Conservation (phyloP, 2,329 filamentous ascomycete species). For the Fusarium temperatum region DNA sequence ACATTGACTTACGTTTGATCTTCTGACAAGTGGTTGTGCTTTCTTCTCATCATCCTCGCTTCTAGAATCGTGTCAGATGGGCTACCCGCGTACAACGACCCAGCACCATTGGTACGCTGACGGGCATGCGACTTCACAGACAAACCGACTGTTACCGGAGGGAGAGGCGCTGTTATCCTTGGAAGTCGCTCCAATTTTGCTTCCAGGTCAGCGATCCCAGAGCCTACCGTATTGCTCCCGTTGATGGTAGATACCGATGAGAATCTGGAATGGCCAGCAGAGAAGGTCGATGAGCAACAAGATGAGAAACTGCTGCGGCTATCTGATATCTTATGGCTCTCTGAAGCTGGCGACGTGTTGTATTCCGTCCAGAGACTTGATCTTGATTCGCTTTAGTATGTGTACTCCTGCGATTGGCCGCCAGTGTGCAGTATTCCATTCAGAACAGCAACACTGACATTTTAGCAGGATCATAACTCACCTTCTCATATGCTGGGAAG, state of each 20-base stretch:
- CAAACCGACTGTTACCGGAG: slow-evolving; percentile 11
- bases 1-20: slow-evolving; percentile 33
- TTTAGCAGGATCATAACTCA: slow-evolving; percentile 2
- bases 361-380: slow-evolving; percentile 39
- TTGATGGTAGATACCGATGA: slow-evolving; percentile 64
- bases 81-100: slow-evolving; percentile 2
- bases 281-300: slow-evolving; percentile 57
- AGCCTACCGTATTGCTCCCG: slow-evolving; percentile 49
- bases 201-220: slow-evolving; percentile 52
- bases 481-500: slow-evolving; percentile 35
- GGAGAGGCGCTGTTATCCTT: slow-evolving; percentile 26
- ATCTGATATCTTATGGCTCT: slow-evolving; percentile 52
- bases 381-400: slow-evolving; percentile 25
- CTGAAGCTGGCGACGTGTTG: slow-evolving; percentile 2
- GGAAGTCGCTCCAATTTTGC: slow-evolving; percentile 45
- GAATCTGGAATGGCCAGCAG: slow-evolving; percentile 60
- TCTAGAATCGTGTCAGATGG: slow-evolving; percentile 31
- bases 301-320: slow-evolving; percentile 64
- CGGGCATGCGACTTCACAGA: slow-evolving; percentile 15
- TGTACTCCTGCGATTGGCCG: neutral
- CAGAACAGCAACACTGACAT: neutral
- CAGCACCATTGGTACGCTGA: neutral
- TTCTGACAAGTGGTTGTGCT: slow-evolving; percentile 36
- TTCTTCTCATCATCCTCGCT: slow-evolving; percentile 29
- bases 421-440: neutral